These are phyloP conservation scores for Trichoderma sp. DNA, from an alignment of 2,329 filamentous ascomycete genomes.

Conservation along the genomic window DNA sequence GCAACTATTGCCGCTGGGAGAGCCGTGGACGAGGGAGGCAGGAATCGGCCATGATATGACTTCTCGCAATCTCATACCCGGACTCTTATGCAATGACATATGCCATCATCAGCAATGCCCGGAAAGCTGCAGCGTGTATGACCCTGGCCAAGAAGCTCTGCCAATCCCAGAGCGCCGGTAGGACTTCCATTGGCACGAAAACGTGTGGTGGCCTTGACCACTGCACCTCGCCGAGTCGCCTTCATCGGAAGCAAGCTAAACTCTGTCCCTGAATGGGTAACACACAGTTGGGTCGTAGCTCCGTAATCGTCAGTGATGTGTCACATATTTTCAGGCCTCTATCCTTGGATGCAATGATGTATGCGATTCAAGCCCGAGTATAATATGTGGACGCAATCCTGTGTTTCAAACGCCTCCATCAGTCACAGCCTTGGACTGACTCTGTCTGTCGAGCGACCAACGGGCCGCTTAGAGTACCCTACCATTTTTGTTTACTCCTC, in stretches of 20 bases:
- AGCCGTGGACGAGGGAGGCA: neutral
- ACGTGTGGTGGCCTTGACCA: constrained; percentile 4
- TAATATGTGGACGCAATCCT: neutral
- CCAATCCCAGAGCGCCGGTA: constrained; percentile 15
- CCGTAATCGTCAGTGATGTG: constrained; percentile 19
- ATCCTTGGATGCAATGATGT: neutral
- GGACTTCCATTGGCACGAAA: constrained; percentile 1
- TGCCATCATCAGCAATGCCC: neutral
- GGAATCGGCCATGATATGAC: neutral
- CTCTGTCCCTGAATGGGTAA: constrained; percentile 23
- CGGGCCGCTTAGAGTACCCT: neutral
- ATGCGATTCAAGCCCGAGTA: neutral
- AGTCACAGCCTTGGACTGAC: neutral
- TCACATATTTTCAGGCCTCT: constrained; percentile 17
- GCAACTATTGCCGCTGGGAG: neutral
- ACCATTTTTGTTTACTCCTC: neutral
- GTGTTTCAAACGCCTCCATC: neutral
- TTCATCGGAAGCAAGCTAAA: constrained; percentile 10
- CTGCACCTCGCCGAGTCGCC: neutral
- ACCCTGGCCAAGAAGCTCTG: neutral
- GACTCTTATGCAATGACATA: constrained; percentile 11
- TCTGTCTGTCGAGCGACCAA: neutral
- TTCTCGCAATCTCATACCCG: neutral
- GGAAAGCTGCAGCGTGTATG: constrained; percentile 5
- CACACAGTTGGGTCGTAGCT: constrained; percentile 19